These are phyloP conservation scores for Plenodomus tracheiphilus DNA, from an alignment of 2,329 filamentous ascomycete genomes.

Conservation along the genomic window DNA sequence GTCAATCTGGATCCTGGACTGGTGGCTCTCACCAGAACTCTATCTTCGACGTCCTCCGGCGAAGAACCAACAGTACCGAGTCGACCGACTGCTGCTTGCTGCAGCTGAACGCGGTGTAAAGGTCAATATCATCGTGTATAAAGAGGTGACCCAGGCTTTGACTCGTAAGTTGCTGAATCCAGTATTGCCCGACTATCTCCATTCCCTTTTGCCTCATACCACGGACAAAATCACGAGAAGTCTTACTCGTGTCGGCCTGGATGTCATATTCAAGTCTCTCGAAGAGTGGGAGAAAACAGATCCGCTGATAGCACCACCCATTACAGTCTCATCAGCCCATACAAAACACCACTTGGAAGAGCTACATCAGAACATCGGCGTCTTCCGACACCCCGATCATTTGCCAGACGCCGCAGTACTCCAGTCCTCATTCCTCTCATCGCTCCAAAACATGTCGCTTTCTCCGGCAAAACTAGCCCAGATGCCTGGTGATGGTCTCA, in stretches of 20 bases:
- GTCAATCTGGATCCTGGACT: constrained; percentile 83
- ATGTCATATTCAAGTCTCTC: constrained; percentile 50
- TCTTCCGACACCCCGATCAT: constrained; percentile 91
- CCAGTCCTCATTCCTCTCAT: constrained; percentile 59
- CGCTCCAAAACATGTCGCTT: constrained; percentile 60
- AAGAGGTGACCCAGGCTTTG: constrained; percentile 77
- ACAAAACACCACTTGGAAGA: constrained; percentile 78
- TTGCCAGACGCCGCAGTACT: constrained; percentile 72
- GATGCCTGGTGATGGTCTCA: constrained; percentile 72
- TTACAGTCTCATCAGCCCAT: constrained; percentile 66
- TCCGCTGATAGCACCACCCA: constrained; percentile 49
- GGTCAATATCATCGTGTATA: constrained; percentile 87
- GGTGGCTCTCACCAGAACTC: constrained; percentile 87
- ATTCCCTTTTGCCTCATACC: constrained; percentile 47
- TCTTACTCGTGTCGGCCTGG: constrained; percentile 47
- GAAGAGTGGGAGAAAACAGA: constrained; percentile 51
- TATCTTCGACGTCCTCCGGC: constrained; percentile 83
- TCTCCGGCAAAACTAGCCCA: constrained; percentile 61
- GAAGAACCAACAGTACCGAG: constrained; percentile 77
- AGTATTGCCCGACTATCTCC: constrained; percentile 48
- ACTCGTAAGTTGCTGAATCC: constrained; percentile 66
- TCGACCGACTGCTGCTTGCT: constrained; percentile 80
- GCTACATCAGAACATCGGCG: constrained; percentile 80
- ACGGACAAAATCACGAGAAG: constrained; percentile 47
- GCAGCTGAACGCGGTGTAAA: constrained; percentile 84